Percentiles rank a stretch among this genome's conserved stretches.
Conservation (phyloP, 179 eudicot genomes). For the Spergularia azorica region DNA sequence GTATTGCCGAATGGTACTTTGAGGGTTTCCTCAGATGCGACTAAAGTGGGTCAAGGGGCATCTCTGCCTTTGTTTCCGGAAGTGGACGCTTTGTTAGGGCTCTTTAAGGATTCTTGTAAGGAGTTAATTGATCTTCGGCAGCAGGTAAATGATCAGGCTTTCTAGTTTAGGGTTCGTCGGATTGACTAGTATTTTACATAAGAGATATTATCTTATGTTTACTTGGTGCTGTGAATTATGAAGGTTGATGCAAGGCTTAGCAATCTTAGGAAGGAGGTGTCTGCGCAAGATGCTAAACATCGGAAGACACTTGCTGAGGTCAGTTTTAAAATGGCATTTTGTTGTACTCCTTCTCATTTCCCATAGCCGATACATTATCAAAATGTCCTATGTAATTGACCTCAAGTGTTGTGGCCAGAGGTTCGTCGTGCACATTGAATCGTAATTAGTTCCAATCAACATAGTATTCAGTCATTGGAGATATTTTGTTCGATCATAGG, state of each 20-base stretch:
- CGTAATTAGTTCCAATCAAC: not conserved
- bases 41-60: slow-evolving; percentile 53
- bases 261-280: slow-evolving; percentile 86
- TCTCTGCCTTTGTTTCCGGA: slow-evolving; percentile 86
- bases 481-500: not conserved
- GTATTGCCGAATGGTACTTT: slow-evolving; percentile 56
- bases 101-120: slow-evolving; percentile 86
- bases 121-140: slow-evolving; percentile 82
- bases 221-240: slow-evolving; percentile 20
- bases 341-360: not conserved
- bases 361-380: not conserved
- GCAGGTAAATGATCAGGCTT: slow-evolving; percentile 47
- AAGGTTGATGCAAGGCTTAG: slow-evolving; percentile 86
- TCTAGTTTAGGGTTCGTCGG: slow-evolving; percentile 1
- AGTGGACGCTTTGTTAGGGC: slow-evolving; percentile 74
- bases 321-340: slow-evolving; percentile 30
- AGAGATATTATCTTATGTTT: not conserved
- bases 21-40: slow-evolving; percentile 45
- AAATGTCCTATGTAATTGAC: not conserved
- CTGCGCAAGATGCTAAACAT: slow-evolving; percentile 89
- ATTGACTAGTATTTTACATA: slow-evolving; percentile 2
- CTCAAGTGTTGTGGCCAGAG: not conserved
- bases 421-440: not conserved
- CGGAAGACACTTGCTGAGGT: slow-evolving; percentile 98
- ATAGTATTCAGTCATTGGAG: not conserved